Percentiles rank a stretch among this genome's conserved stretches.
Conservation (phyloP, 192 early-diverging fungal species). For the Jimgerdemannia lactiflua region DNA sequence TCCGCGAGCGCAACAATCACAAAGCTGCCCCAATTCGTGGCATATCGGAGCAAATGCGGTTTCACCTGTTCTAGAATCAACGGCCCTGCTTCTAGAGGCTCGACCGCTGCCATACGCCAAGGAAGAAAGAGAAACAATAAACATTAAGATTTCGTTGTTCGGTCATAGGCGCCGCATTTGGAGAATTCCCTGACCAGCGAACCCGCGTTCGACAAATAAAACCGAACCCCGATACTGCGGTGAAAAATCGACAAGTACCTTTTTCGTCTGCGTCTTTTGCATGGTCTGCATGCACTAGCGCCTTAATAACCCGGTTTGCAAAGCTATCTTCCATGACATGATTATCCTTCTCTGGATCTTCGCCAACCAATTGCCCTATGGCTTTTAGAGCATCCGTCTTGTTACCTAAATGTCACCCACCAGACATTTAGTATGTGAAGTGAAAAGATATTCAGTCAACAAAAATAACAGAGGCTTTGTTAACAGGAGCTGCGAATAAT, state of each 20-base stretch:
- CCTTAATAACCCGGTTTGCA: conserved; percentile 50
- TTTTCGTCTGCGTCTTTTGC: conserved; percentile 30
- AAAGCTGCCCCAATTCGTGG: conserved; percentile 36
- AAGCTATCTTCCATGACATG: conserved; percentile 40
- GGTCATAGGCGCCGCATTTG: not conserved
- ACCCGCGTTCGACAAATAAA: too few relatives aligned
- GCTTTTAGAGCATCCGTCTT: conserved; percentile 36
- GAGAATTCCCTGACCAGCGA: too few relatives aligned
- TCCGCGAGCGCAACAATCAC: conserved; percentile 33
- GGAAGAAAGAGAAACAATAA: not conserved
- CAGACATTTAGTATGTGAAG: too few relatives aligned
- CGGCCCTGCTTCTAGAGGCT: conserved; percentile 31
- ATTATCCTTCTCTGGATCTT: conserved; percentile 34
- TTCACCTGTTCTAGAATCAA: conserved; percentile 24
- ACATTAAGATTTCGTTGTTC: not conserved
- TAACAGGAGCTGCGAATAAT: not conserved
- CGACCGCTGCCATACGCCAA: not conserved
- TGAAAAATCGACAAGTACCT: conserved; percentile 6
- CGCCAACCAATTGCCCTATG: conserved; percentile 34
- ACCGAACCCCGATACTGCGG: too few relatives aligned
- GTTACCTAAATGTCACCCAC: conserved; percentile 23
- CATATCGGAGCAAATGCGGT: conserved; percentile 29
- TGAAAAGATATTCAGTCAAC: too few relatives aligned
- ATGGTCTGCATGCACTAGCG: conserved; percentile 38
- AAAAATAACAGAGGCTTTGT: not conserved